These are phyloP conservation scores for Auricularia sp. DNA, from an alignment of 768 basidiomycete genomes.

Conservation along the genomic window DNA sequence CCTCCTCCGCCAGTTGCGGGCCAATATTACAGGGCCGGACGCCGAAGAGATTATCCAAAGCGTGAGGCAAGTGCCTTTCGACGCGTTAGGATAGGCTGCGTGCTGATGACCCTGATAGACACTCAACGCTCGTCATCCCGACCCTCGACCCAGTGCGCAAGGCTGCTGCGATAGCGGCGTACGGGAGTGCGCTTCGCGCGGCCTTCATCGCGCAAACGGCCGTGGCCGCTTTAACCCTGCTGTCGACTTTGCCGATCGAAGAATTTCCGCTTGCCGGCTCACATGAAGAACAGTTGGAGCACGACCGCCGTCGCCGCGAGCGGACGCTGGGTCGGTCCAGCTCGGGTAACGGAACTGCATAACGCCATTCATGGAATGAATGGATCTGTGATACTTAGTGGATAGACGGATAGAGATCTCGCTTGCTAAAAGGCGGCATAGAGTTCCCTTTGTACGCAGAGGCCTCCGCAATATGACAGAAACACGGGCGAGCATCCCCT, in stretches of 20 bases:
- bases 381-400: neutral
- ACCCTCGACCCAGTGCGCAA: conserved; percentile 43
- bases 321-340: neutral
- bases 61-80: conserved; percentile 41
- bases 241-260: conserved; percentile 66
- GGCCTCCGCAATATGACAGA: no score
- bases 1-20: conserved; percentile 56
- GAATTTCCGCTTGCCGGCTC: conserved; percentile 61
- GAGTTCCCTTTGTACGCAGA: neutral
- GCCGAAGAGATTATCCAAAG: conserved; percentile 65
- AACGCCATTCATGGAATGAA: neutral
- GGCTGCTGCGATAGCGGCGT: conserved; percentile 62
- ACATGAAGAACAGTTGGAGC: conserved; percentile 50
- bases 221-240: conserved; percentile 54
- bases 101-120: conserved; percentile 9
- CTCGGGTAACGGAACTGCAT: neutral
- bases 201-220: conserved; percentile 76
- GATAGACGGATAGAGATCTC: neutral
- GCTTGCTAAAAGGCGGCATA: neutral
- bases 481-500: no score
- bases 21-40: conserved; percentile 66
- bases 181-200: conserved; percentile 66
- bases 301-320: conserved; percentile 29
- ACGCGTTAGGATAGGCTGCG: neutral
- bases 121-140: conserved; percentile 60